These are phyloP conservation scores for Saccharomycopsis sp. DNA, from an alignment of 805 yeast genomes.

Conservation along the genomic window DNA sequence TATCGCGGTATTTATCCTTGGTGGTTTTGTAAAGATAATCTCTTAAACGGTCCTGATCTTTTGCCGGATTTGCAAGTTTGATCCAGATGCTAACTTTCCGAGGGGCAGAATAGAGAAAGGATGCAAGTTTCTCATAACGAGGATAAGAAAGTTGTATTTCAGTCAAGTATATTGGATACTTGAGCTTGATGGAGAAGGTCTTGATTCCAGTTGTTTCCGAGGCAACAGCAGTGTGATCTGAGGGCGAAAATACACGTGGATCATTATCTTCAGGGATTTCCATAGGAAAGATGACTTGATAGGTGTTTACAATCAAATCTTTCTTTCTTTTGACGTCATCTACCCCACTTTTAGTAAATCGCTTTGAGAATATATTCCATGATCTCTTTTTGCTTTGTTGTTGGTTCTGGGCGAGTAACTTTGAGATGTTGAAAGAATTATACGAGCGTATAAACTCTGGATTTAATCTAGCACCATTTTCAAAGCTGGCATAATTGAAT, in stretches of 20 bases:
- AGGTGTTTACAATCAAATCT: constrained; percentile 16
- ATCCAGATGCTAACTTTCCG: constrained; percentile 30
- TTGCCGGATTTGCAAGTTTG: constrained; percentile 22
- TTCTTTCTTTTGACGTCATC: background rate
- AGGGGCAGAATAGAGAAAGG: constrained; percentile 36
- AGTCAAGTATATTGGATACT: constrained; percentile 33
- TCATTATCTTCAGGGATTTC: constrained; percentile 17
- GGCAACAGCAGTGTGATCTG: background rate
- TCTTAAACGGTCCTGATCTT: constrained; percentile 4
- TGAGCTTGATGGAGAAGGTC: constrained; percentile 30
- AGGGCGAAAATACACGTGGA: background rate
- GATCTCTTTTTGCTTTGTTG: background rate
- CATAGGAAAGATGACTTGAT: constrained; percentile 16
- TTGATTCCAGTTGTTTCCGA: constrained; percentile 16
- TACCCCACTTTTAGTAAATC: background rate
- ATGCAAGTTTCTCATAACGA: constrained; percentile 31
- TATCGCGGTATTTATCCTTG: constrained; percentile 3
- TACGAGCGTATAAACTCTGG: constrained; percentile 13
- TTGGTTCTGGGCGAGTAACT: constrained; percentile 4
- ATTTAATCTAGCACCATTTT: constrained; percentile 19
- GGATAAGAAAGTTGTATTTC: constrained; percentile 33
- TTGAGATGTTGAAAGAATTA: constrained; percentile 17
- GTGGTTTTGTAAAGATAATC: constrained; percentile 8
- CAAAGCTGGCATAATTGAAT: constrained; percentile 19
- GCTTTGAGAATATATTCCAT: background rate